These are phyloP conservation scores for Eimeria necatrix DNA, from an alignment of 169 alveolate genomes.

Conservation along the genomic window DNA sequence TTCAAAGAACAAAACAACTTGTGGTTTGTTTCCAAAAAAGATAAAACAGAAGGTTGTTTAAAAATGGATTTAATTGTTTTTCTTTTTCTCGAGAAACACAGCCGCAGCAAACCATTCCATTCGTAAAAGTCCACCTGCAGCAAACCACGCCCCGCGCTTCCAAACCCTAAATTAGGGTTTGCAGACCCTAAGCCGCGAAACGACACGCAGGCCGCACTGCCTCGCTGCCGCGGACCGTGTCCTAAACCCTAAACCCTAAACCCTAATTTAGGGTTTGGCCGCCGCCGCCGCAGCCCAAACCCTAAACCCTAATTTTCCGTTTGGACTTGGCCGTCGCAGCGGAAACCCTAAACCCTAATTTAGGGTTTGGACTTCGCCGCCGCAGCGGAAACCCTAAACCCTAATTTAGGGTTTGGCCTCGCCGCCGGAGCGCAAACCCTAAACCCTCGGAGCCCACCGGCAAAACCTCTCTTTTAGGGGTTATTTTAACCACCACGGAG, in stretches of 20 bases:
- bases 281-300: no score
- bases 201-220: not conserved
- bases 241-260: no score
- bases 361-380: no score
- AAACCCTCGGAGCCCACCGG: not conserved
- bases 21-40: slow-evolving; percentile 96
- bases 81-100: slow-evolving; percentile 98
- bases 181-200: not conserved
- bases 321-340: no score
- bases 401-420: no score
- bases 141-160: not conserved
- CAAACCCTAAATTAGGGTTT: no score
- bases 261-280: no score
- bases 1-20: slow-evolving; percentile 92
- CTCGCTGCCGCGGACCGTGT: no score
- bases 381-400: no score
- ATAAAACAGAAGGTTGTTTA: slow-evolving; percentile 95
- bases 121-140: slow-evolving; percentile 95
- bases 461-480: slow-evolving; percentile 90
- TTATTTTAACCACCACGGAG: slow-evolving; percentile 98
- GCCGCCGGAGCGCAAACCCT: no score
- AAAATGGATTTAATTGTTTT: slow-evolving; percentile 98
- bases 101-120: slow-evolving; percentile 99
- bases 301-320: no score
- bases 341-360: no score